Percentiles rank a stretch among this genome's conserved stretches.
phyloP scores from a whole-genome alignment of 2,329 filamentous ascomycete species.

The Colletotrichum simmondsii region DNA sequence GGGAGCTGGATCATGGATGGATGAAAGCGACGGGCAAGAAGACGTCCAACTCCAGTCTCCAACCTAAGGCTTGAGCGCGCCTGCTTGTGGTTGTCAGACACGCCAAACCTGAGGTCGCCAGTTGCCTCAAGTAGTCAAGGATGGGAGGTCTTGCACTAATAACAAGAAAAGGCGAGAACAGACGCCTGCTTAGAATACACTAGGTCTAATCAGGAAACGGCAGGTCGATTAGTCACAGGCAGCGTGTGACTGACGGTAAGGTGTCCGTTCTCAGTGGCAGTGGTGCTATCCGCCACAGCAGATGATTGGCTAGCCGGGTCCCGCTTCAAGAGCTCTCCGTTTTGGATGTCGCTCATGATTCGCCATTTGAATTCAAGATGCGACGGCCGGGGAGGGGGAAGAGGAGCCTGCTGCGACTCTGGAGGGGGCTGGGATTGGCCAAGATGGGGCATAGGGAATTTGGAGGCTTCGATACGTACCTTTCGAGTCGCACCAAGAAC shows the following conservation, averaged over 20 bases:
- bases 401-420: slow-evolving; percentile 30
- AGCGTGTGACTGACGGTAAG: neutral
- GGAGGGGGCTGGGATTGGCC: slow-evolving; percentile 30
- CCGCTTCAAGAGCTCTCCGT: slow-evolving; percentile 12
- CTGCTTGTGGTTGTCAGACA: neutral
- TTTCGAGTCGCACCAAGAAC: neutral
- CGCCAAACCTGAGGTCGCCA: neutral
- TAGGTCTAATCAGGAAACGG: slow-evolving; percentile 3
- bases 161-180: slow-evolving; percentile 19
- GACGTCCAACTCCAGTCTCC: neutral
- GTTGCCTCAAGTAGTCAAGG: neutral
- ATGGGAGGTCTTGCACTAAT: slow-evolving; percentile 14
- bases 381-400: slow-evolving; percentile 9
- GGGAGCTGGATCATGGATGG: neutral
- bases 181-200: slow-evolving; percentile 3
- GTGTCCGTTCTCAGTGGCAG: slow-evolving; percentile 25
- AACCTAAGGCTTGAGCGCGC: neutral
- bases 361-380: slow-evolving; percentile 24
- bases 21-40: neutral
- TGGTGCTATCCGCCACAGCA: slow-evolving; percentile 6
- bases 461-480: slow-evolving; percentile 23
- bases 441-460: slow-evolving; percentile 3
- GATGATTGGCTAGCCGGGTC: neutral
- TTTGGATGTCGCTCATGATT: slow-evolving; percentile 26
- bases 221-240: slow-evolving; percentile 16